Conservation (phyloP, 371 early-diverging fungal species). For the Blakeslea trispora region DNA sequence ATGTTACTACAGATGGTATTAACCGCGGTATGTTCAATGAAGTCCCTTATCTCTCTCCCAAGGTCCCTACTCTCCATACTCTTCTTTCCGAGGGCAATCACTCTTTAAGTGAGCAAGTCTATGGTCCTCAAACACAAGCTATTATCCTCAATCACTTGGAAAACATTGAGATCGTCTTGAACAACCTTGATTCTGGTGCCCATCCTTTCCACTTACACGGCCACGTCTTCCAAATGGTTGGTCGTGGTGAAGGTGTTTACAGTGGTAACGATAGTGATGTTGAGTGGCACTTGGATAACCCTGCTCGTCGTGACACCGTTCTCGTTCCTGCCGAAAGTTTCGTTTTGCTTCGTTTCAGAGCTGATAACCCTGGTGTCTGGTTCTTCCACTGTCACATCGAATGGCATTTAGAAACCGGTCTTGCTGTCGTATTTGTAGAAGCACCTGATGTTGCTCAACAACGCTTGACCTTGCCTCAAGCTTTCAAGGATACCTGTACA, state of each 20-base stretch:
- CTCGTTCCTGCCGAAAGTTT: constrained; percentile 52
- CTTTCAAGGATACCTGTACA: constrained; percentile 52
- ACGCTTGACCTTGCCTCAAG: constrained; percentile 45
- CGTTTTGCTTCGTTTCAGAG: constrained; percentile 57
- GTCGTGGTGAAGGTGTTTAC: constrained; percentile 50
- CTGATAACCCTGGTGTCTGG: constrained; percentile 64
- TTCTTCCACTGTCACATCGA: constrained; percentile 78
- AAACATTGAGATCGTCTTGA: constrained; percentile 57
- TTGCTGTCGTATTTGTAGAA: constrained; percentile 64
- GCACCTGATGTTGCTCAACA: constrained; percentile 63
- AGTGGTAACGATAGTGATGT: constrained; percentile 35
- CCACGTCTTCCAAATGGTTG: constrained; percentile 61
- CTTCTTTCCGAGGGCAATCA: constrained; percentile 61
- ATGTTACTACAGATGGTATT: constrained; percentile 69
- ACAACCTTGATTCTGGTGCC: constrained; percentile 54
- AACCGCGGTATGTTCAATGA: constrained; percentile 85
- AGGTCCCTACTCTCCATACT: constrained; percentile 71
- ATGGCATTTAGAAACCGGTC: constrained; percentile 73
- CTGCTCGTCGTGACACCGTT: constrained; percentile 62
- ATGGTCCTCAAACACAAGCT: constrained; percentile 66
- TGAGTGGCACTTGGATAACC: constrained; percentile 53
- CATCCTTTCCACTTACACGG: constrained; percentile 66
- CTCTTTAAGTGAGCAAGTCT: constrained; percentile 53
- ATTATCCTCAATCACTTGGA: constrained; percentile 53
- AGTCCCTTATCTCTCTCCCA: constrained; percentile 68